Evolutionary conservation across 495 filamentous ascomycete genomes (phyloP).

Genomic region (Neohortaea acidophila): DNA sequence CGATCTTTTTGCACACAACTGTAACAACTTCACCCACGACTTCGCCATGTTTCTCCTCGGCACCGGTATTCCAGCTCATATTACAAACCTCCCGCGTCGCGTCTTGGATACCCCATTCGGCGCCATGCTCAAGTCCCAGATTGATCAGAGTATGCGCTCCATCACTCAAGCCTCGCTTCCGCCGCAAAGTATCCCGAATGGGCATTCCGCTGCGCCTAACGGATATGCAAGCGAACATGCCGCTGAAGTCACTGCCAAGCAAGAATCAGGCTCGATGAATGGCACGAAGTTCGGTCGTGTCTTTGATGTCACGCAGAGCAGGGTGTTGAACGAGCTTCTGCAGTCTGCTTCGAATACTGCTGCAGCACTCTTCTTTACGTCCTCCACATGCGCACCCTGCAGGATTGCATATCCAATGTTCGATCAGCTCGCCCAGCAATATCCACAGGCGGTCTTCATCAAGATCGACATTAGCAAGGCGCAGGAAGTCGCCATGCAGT

Average conservation of each 20-base stretch:
- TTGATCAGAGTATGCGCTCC: slow-evolving; percentile 57
- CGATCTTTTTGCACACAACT: slow-evolving; percentile 74
- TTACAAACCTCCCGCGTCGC: slow-evolving; percentile 70
- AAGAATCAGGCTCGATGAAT: not conserved
- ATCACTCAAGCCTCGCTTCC: slow-evolving; percentile 36
- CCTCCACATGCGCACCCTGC: slow-evolving; percentile 73
- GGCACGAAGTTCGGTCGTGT: slow-evolving; percentile 27
- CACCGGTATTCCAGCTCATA: slow-evolving; percentile 73
- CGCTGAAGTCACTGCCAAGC: not conserved
- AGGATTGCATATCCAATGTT: slow-evolving; percentile 70
- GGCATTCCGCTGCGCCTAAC: not conserved
- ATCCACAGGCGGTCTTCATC: slow-evolving; percentile 55
- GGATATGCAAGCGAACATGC: not conserved
- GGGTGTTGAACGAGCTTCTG: slow-evolving; percentile 46
- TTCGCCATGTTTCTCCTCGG: slow-evolving; percentile 83
- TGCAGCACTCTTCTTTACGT: slow-evolving; percentile 86
- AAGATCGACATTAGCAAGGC: slow-evolving; percentile 66
- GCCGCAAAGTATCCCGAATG: slow-evolving; percentile 8
- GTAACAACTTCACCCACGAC: slow-evolving; percentile 92
- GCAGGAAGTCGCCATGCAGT: slow-evolving; percentile 48
- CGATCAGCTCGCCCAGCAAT: slow-evolving; percentile 63
- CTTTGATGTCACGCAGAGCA: slow-evolving; percentile 36
- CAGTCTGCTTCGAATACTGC: slow-evolving; percentile 44
- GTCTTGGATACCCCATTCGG: slow-evolving; percentile 86
- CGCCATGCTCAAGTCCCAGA: slow-evolving; percentile 70